Percentiles rank a stretch among this genome's conserved stretches.
These are phyloP conservation scores for Ustilago loliicola DNA, from an alignment of 1,284 basidiomycete species.

Conservation along the genomic window DNA sequence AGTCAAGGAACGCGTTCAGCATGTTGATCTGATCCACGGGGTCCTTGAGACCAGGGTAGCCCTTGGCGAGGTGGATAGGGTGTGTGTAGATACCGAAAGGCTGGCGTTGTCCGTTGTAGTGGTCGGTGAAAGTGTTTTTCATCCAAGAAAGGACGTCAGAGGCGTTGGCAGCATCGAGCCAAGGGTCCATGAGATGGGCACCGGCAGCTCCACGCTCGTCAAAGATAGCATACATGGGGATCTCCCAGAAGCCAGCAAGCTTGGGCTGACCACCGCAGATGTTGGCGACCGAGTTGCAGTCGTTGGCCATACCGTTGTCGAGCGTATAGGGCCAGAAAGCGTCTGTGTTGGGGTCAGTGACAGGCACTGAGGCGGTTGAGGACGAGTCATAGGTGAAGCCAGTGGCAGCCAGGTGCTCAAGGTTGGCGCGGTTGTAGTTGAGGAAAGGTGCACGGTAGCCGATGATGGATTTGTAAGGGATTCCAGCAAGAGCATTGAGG, in stretches of 20 bases:
- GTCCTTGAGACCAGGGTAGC: slow-evolving; percentile 64
- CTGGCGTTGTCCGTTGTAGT: slow-evolving; percentile 78
- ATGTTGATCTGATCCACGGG: slow-evolving; percentile 68
- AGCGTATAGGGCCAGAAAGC: slow-evolving; percentile 74
- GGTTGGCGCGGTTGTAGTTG: slow-evolving; percentile 77
- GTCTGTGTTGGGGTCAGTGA: slow-evolving; percentile 79
- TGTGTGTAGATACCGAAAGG: slow-evolving; percentile 86
- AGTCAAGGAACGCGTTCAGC: slow-evolving; percentile 84
- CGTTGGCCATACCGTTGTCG: slow-evolving; percentile 80
- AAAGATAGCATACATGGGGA: slow-evolving; percentile 60
- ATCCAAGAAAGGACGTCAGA: slow-evolving; percentile 78
- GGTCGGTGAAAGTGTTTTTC: slow-evolving; percentile 79
- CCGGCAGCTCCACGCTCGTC: slow-evolving; percentile 53
- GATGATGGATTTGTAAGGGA: slow-evolving; percentile 78
- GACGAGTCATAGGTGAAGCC: slow-evolving; percentile 83
- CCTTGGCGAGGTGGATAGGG: slow-evolving; percentile 81
- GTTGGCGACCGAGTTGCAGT: slow-evolving; percentile 76
- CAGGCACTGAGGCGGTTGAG: slow-evolving; percentile 78
- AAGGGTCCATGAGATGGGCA: slow-evolving; percentile 82
- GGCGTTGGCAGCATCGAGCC: slow-evolving; percentile 74
- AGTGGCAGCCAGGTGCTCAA: slow-evolving; percentile 74
- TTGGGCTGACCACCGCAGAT: slow-evolving; percentile 80
- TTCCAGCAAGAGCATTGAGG: slow-evolving; percentile 83
- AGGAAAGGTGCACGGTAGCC: slow-evolving; percentile 86
- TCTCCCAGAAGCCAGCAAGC: slow-evolving; percentile 76